These are phyloP conservation scores for Aspergillus sp. DNA, from an alignment of 2,329 filamentous ascomycete species.

Conservation along the genomic window DNA sequence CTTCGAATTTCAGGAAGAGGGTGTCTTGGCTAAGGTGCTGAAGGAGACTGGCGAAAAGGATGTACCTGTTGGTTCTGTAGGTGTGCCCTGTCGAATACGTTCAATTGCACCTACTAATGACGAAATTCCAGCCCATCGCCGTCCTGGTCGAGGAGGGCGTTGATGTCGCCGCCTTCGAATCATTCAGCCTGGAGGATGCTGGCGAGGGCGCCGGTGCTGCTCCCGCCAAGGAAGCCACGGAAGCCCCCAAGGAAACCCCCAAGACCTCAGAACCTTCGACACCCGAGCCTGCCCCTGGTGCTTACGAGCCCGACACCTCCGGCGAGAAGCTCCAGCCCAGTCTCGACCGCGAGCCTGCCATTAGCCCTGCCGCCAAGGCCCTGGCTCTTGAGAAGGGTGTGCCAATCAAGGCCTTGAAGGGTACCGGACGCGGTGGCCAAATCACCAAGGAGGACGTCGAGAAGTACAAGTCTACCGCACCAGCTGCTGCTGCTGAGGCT, in stretches of 20 bases:
- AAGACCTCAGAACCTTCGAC: conserved; percentile 64
- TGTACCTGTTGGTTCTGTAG: conserved; percentile 88
- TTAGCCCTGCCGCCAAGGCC: conserved; percentile 74
- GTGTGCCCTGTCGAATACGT: conserved; percentile 45
- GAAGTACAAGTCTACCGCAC: conserved; percentile 69
- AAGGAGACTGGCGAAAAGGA: conserved; percentile 95
- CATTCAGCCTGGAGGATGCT: conserved; percentile 86
- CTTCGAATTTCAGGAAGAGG: conserved; percentile 99
- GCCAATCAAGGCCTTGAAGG: conserved; percentile 77
- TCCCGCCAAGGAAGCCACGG: conserved; percentile 58
- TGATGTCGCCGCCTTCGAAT: conserved; percentile 86
- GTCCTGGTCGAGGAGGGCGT: conserved; percentile 89
- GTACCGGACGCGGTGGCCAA: conserved; percentile 80
- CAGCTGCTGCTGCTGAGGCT: conserved; percentile 61
- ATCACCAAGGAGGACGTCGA: conserved; percentile 93
- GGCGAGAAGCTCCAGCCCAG: conserved; percentile 79
- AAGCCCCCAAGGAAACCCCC: conserved; percentile 26
- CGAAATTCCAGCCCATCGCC: conserved; percentile 77
- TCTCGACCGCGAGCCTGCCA: conserved; percentile 79
- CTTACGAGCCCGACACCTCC: conserved; percentile 73
- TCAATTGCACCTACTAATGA: conserved; percentile 28
- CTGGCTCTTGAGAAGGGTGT: conserved; percentile 85
- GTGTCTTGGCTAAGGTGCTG: conserved; percentile 90
- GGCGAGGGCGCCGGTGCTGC: conserved; percentile 72
- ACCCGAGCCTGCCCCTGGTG: conserved; percentile 52